These are phyloP conservation scores for Apiospora koreana DNA, from an alignment of 2,329 filamentous ascomycete genomes.

Conservation along the genomic window DNA sequence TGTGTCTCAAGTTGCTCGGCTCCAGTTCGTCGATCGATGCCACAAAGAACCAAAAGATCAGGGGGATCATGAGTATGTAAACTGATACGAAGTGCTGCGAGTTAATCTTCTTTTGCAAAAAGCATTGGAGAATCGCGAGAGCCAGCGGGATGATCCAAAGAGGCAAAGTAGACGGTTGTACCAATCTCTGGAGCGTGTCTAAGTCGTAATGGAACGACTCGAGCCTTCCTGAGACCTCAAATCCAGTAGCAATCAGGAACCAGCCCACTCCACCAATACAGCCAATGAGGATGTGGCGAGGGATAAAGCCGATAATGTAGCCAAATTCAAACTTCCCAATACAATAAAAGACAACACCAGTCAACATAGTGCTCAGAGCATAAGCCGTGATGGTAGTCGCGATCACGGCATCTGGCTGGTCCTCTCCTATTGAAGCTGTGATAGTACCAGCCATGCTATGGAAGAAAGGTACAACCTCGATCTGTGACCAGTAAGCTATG, in stretches of 20 bases:
- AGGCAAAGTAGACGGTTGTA: conserved; percentile 71
- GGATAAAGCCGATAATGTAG: conserved; percentile 94
- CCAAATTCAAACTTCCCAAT: conserved; percentile 88
- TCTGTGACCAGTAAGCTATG: conserved; percentile 48
- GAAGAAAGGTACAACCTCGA: conserved; percentile 98
- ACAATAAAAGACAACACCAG: conserved; percentile 85
- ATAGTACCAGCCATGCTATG: conserved; percentile 97
- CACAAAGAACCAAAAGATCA: conserved; percentile 78
- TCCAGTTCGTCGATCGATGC: conserved; percentile 67
- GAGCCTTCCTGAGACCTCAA: conserved; percentile 89
- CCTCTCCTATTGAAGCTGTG: conserved; percentile 72
- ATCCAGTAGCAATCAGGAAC: conserved; percentile 87
- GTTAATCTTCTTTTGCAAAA: conserved; percentile 72
- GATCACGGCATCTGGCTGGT: conserved; percentile 82
- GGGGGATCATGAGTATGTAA: conserved; percentile 80
- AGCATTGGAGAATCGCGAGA: conserved; percentile 75
- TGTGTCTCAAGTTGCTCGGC: conserved; percentile 64
- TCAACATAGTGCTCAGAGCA: conserved; percentile 86
- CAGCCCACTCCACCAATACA: conserved; percentile 97
- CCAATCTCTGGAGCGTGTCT: conserved; percentile 72
- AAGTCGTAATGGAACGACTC: conserved; percentile 83
- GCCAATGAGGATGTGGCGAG: conserved; percentile 91
- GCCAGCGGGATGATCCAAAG: conserved; percentile 82
- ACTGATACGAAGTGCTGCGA: conserved; percentile 84
- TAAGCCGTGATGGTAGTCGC: conserved; percentile 94